Conservation (phyloP, 2,329 filamentous ascomycete species). For the Xylaria sp. region DNA sequence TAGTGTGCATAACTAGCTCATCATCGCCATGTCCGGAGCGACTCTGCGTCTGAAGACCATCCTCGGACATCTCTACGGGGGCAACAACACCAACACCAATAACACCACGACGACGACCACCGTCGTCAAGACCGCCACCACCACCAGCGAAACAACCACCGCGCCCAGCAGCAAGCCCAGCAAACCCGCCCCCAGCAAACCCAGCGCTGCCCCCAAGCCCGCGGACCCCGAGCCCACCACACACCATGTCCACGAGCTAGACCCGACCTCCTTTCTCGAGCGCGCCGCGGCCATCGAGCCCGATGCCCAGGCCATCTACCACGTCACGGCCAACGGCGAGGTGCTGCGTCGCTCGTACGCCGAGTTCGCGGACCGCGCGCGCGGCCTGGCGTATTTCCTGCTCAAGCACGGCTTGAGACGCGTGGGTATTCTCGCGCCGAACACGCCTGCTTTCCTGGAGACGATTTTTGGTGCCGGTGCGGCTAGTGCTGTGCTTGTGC, state of each 20-base stretch:
- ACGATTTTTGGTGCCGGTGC: conserved; percentile 82
- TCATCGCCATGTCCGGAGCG: conserved; percentile 54
- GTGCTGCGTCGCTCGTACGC: conserved; percentile 71
- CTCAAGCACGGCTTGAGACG: conserved; percentile 66
- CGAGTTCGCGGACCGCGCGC: conserved; percentile 77
- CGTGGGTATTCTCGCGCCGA: conserved; percentile 82
- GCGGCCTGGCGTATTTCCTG: conserved; percentile 84
- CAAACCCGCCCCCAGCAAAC: no score
- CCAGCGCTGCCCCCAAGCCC: conserved; percentile 16
- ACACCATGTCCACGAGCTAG: conserved; percentile 69
- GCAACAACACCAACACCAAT: conserved; percentile 27
- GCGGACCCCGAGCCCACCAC: conserved; percentile 40
- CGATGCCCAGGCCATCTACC: conserved; percentile 75
- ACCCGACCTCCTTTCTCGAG: conserved; percentile 80
- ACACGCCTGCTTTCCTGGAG: conserved; percentile 92
- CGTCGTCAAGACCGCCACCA: no score
- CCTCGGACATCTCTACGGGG: conserved; percentile 43
- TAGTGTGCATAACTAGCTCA: background rate
- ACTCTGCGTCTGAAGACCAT: conserved; percentile 56
- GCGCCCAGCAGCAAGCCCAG: no score
- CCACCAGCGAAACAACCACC: no score
- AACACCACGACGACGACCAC: no score
- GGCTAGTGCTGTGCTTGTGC: conserved; percentile 71
- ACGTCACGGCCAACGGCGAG: conserved; percentile 72
- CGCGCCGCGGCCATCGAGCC: conserved; percentile 86